Evolutionary conservation across 176 grass and related monocot genomes (phyloP).

Genomic region (Saccharum spontaneum): DNA sequence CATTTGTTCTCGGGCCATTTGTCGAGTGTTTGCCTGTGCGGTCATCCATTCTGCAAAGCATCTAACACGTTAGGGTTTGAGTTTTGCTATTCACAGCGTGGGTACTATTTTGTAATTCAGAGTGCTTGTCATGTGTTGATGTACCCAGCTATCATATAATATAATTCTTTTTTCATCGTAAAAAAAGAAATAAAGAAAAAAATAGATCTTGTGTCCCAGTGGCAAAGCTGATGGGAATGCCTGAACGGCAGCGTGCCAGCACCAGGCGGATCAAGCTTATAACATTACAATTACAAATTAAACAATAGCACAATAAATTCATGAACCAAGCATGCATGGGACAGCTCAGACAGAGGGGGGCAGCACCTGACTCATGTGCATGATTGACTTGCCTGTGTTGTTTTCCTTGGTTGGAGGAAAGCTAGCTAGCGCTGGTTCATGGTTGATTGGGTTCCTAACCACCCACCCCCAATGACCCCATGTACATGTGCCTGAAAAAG

Average conservation of each 20-base stretch:
- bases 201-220: not conserved
- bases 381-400: slow-evolving; percentile 39
- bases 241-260: not conserved
- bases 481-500: slow-evolving; percentile 27
- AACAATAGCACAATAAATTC: not conserved
- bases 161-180: too few relatives aligned
- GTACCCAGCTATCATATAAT: too few relatives aligned
- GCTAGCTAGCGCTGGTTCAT: not conserved
- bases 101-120: too few relatives aligned
- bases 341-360: slow-evolving; percentile 19
- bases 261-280: slow-evolving; percentile 3
- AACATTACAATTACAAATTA: slow-evolving; percentile 13
- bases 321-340: not conserved
- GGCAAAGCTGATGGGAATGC: not conserved
- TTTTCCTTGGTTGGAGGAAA: slow-evolving; percentile 10
- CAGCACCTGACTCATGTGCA: slow-evolving; percentile 37
- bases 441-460: slow-evolving; percentile 8
- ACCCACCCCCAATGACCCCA: slow-evolving; percentile 14
- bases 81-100: too few relatives aligned
- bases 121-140: too few relatives aligned
- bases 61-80: too few relatives aligned
- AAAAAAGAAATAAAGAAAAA: not conserved
- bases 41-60: too few relatives aligned
- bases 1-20: too few relatives aligned
- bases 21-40: too few relatives aligned